A percentile compares a stretch with the other conserved stretches of the same genome.
These are phyloP conservation scores for Penicillium hordei DNA, from an alignment of 2,329 filamentous ascomycete genomes.

Conservation along the genomic window DNA sequence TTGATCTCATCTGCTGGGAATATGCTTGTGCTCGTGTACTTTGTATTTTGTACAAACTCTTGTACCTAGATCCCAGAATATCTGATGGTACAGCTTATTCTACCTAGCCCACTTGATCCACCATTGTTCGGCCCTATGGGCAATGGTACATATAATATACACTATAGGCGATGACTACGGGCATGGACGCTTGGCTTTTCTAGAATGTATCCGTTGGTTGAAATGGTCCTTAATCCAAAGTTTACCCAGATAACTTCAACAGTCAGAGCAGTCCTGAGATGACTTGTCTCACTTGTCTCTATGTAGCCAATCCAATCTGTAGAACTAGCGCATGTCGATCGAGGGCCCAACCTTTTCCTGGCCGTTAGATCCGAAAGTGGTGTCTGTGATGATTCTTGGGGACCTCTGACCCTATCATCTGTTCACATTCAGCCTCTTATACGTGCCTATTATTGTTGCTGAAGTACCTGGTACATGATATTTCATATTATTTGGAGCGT, in stretches of 20 bases:
- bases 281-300: background rate
- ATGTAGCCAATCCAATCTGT: background rate
- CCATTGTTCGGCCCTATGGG: background rate
- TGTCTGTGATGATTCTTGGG: background rate
- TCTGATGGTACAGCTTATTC: background rate
- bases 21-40: slow-evolving; percentile 12
- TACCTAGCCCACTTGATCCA: slow-evolving; percentile 12
- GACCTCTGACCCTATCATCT: background rate
- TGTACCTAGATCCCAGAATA: background rate
- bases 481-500: background rate
- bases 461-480: background rate
- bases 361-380: background rate
- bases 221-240: background rate
- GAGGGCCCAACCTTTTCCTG: slow-evolving; percentile 6
- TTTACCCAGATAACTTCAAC: background rate
- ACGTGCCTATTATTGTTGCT: background rate
- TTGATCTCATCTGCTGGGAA: background rate
- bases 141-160: background rate
- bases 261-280: background rate
- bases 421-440: background rate
- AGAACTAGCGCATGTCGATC: slow-evolving; percentile 13
- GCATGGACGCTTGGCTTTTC: background rate
- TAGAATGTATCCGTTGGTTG: background rate
- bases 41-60: background rate
- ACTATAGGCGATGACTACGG: background rate